These are phyloP conservation scores for Aspergillus sparsus DNA, from an alignment of 495 filamentous ascomycete genomes.

Conservation along the genomic window DNA sequence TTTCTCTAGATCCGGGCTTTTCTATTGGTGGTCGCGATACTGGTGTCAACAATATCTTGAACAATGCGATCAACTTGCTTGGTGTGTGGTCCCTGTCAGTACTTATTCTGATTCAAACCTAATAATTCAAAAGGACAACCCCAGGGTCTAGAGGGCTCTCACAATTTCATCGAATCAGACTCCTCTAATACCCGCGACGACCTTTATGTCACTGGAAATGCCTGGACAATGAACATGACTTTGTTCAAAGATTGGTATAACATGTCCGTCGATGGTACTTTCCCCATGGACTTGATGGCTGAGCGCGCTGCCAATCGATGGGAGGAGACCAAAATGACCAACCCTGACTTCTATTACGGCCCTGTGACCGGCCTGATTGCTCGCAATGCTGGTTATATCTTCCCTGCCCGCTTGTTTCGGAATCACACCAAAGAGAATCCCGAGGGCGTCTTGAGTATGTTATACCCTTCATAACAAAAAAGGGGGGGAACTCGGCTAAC, in stretches of 20 bases:
- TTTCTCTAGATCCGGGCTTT: conserved; percentile 42
- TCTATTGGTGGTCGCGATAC: conserved; percentile 39
- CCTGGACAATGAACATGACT: conserved; percentile 41
- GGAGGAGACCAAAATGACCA: conserved; percentile 49
- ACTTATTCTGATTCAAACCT: neutral
- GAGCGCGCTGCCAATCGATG: conserved; percentile 41
- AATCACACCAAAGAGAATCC: conserved; percentile 51
- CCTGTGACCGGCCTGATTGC: conserved; percentile 51
- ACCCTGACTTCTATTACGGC: conserved; percentile 56
- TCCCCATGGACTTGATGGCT: conserved; percentile 40
- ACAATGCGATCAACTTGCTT: conserved; percentile 31
- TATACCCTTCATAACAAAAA: neutral
- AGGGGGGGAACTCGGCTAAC: no score
- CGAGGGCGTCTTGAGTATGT: conserved; percentile 43
- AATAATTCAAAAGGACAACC: conserved; percentile 30
- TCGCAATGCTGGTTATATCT: conserved; percentile 49
- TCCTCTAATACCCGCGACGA: conserved; percentile 56
- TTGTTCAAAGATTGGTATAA: conserved; percentile 45
- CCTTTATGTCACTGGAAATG: conserved; percentile 50
- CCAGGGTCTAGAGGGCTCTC: conserved; percentile 52
- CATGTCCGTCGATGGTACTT: conserved; percentile 39
- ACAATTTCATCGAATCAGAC: conserved; percentile 60
- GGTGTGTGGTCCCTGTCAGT: conserved; percentile 17
- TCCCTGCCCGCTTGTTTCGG: conserved; percentile 45
- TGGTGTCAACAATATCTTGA: conserved; percentile 35